phyloP scores from a whole-genome alignment of 805 yeast species.

The Dipodascopsis tothii region DNA sequence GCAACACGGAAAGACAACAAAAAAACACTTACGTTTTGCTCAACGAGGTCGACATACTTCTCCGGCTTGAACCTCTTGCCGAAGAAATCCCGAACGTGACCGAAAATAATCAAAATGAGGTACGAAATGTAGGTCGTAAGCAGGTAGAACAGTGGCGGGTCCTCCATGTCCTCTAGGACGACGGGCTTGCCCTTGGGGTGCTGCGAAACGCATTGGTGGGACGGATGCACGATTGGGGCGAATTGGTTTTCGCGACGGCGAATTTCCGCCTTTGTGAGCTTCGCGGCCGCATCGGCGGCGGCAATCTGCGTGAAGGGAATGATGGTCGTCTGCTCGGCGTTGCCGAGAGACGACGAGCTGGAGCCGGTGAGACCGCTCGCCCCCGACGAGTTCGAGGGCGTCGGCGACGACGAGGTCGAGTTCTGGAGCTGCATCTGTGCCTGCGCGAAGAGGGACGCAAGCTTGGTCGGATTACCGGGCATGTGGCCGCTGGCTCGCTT shows the following conservation, averaged over 20 bases:
- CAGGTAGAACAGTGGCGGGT: constrained; percentile 76
- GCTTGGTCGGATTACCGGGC: constrained; percentile 20
- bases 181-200: constrained; percentile 32
- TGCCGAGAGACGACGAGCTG: constrained; percentile 2
- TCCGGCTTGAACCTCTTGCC: constrained; percentile 67
- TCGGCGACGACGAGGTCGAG: background rate
- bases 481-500: too few relatives aligned
- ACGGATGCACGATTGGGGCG: constrained; percentile 20
- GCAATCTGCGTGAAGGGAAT: constrained; percentile 13
- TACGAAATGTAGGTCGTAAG: constrained; percentile 80
- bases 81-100: constrained; percentile 83
- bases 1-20: background rate
- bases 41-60: constrained; percentile 57
- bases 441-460: constrained; percentile 21
- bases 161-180: constrained; percentile 46
- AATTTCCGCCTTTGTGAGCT: constrained; percentile 8
- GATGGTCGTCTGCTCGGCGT: constrained; percentile 7
- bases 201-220: constrained; percentile 13
- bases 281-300: background rate
- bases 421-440: constrained; percentile 20
- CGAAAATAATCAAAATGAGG: constrained; percentile 74
- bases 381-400: background rate
- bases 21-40: constrained; percentile 40
- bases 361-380: background rate
- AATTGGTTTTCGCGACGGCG: constrained; percentile 11